Conservation (phyloP, 106 monocot genomes). For the Vanilla planifolia region DNA sequence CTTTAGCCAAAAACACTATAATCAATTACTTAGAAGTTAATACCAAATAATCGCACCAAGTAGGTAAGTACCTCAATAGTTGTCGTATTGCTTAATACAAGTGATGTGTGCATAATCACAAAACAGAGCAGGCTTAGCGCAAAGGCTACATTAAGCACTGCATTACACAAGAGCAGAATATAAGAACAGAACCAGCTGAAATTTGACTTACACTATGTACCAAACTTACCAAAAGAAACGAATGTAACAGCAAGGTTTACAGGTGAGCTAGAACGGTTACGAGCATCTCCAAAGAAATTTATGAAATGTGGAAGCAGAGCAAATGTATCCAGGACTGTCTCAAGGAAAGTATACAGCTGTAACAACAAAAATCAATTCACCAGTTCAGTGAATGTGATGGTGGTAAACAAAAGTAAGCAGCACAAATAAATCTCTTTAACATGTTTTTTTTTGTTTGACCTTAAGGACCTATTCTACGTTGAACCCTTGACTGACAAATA, state of each 20-base stretch:
- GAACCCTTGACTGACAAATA: too few species aligned
- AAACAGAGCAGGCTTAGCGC: constrained; percentile 86
- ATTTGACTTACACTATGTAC: background rate
- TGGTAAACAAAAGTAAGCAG: background rate
- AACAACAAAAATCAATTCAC: background rate
- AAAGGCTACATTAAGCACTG: constrained; percentile 85
- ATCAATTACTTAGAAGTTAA: too few species aligned
- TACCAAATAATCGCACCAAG: too few species aligned
- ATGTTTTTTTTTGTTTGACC: too few species aligned
- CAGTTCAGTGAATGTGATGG: background rate
- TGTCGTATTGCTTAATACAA: constrained; percentile 76
- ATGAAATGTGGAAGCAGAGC: constrained; percentile 63
- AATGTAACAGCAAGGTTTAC: constrained; percentile 56
- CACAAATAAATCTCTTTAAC: too few species aligned
- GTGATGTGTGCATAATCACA: constrained; percentile 66
- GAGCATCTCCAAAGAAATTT: constrained; percentile 60
- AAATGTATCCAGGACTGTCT: constrained; percentile 55
- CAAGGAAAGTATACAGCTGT: constrained; percentile 85
- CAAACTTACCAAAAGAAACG: constrained; percentile 65
- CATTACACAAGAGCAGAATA: constrained; percentile 9
- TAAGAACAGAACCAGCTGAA: background rate
- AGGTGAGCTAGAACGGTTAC: constrained; percentile 45
- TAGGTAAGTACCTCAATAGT: constrained; percentile 73
- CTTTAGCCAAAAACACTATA: too few species aligned
- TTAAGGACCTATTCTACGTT: too few species aligned